Percentiles rank a stretch among this genome's conserved stretches.
Conservation (phyloP, 495 filamentous ascomycete species). For the Podospora fimiseda region DNA sequence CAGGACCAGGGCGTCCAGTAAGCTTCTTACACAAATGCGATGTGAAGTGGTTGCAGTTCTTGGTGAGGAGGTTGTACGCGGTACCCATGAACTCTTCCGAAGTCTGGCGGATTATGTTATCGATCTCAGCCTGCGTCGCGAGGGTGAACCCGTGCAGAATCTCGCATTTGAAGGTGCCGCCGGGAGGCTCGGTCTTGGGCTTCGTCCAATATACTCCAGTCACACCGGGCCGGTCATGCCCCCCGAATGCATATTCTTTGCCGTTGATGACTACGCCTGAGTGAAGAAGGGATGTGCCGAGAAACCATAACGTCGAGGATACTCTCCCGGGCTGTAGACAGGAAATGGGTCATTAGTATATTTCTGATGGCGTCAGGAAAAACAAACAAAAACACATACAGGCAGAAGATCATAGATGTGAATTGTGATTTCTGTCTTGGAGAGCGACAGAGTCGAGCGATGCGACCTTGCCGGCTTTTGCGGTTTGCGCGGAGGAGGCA, state of each 20-base stretch:
- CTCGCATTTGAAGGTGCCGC: constrained; percentile 61
- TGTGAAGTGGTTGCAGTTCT: constrained; percentile 82
- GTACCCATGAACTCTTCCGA: constrained; percentile 63
- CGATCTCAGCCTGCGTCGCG: constrained; percentile 55
- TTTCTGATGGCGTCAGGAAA: too few relatives aligned
- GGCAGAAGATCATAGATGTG: constrained; percentile 60
- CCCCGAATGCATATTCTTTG: constrained; percentile 77
- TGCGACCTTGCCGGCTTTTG: constrained; percentile 41
- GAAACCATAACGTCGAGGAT: constrained; percentile 60
- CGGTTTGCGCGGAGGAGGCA: constrained; percentile 1
- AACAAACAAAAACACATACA: neutral
- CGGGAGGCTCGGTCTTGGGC: constrained; percentile 60
- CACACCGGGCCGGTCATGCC: constrained; percentile 57
- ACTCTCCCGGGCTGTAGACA: constrained; percentile 56
- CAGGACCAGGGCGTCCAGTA: constrained; percentile 56
- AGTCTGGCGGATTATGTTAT: constrained; percentile 56
- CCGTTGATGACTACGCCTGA: constrained; percentile 72
- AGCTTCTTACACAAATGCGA: constrained; percentile 59
- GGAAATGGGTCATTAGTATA: neutral
- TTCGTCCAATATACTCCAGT: constrained; percentile 76
- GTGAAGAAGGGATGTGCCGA: constrained; percentile 68
- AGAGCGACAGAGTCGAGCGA: constrained; percentile 51
- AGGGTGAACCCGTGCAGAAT: constrained; percentile 70
- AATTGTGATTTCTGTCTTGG: constrained; percentile 67
- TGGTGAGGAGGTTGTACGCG: constrained; percentile 66